These are phyloP conservation scores for Colletotrichum camelliae DNA, from an alignment of 2,329 filamentous ascomycete genomes.

Conservation along the genomic window DNA sequence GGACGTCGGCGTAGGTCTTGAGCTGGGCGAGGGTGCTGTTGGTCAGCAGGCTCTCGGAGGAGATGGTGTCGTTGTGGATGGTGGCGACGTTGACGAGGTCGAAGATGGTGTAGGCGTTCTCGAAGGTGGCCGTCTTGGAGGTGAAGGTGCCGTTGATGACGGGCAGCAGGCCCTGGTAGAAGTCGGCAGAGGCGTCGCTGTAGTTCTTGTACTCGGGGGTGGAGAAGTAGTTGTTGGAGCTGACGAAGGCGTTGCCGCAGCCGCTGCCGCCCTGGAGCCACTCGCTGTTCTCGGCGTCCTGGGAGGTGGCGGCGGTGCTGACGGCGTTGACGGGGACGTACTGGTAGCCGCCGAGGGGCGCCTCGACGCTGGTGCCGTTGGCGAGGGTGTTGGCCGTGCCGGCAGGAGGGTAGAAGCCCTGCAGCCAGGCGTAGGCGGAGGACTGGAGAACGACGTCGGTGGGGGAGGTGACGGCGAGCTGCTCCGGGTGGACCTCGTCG, in stretches of 20 bases:
- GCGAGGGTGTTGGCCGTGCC: slow-evolving; percentile 67
- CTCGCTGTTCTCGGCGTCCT: slow-evolving; percentile 59
- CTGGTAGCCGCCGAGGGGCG: slow-evolving; percentile 82
- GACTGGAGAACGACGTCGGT: slow-evolving; percentile 79
- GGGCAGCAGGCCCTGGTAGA: slow-evolving; percentile 59
- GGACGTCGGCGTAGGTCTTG: slow-evolving; percentile 74
- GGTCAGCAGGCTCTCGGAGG: slow-evolving; percentile 64
- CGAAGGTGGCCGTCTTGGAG: slow-evolving; percentile 53
- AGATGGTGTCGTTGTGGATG: slow-evolving; percentile 67
- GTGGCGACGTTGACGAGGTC: slow-evolving; percentile 65
- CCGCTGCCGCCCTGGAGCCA: slow-evolving; percentile 66
- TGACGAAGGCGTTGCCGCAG: slow-evolving; percentile 59
- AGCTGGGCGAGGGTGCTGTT: slow-evolving; percentile 65
- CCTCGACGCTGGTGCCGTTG: slow-evolving; percentile 70
- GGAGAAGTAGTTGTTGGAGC: slow-evolving; percentile 60
- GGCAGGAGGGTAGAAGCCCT: slow-evolving; percentile 85
- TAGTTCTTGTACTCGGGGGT: slow-evolving; percentile 50
- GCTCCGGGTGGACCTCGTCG: slow-evolving; percentile 69
- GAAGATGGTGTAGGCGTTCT: slow-evolving; percentile 67
- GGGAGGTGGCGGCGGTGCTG: slow-evolving; percentile 55
- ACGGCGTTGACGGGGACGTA: slow-evolving; percentile 76
- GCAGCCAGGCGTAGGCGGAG: slow-evolving; percentile 81
- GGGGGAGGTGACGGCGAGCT: slow-evolving; percentile 76
- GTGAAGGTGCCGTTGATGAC: slow-evolving; percentile 60
- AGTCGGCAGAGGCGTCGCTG: slow-evolving; percentile 61